Conservation (phyloP, 75 land plant species). For the Sequoiadendron giganteum region DNA sequence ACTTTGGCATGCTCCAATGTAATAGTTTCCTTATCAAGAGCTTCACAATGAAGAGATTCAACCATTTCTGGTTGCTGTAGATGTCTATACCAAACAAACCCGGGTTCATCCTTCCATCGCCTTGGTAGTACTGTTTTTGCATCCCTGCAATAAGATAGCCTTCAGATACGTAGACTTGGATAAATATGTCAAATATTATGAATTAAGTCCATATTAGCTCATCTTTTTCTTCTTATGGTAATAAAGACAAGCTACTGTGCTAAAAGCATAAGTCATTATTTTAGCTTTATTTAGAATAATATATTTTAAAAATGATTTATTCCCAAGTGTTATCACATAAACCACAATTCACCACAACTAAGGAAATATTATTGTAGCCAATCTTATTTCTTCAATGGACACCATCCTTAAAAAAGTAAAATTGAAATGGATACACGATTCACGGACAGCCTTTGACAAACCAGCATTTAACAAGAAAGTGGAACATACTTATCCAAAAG, state of each 20-base stretch:
- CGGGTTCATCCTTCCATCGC: slow-evolving; percentile 25
- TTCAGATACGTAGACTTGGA: background rate
- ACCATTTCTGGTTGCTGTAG: background rate
- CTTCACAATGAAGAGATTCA: background rate
- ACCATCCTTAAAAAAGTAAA: background rate
- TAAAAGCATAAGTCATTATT: background rate
- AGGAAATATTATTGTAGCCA: background rate
- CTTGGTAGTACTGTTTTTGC: slow-evolving; percentile 34
- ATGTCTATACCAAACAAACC: background rate
- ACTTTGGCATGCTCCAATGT: slow-evolving; percentile 54
- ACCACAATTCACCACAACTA: background rate
- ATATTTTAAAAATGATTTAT: background rate
- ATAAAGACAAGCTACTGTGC: background rate
- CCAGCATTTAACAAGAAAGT: background rate
- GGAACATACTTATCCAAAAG: background rate
- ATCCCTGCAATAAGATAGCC: background rate
- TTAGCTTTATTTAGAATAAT: background rate
- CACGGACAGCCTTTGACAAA: background rate
- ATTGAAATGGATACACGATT: no score
- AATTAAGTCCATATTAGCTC: background rate
- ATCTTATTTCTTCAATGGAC: background rate
- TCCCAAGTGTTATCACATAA: background rate
- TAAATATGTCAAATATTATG: background rate
- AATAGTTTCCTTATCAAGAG: slow-evolving; percentile 11
- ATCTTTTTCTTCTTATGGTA: background rate